Base-by-base conservation (phyloP, 192 early-diverging fungal species). In the Cetraspora pellucida region DNA sequence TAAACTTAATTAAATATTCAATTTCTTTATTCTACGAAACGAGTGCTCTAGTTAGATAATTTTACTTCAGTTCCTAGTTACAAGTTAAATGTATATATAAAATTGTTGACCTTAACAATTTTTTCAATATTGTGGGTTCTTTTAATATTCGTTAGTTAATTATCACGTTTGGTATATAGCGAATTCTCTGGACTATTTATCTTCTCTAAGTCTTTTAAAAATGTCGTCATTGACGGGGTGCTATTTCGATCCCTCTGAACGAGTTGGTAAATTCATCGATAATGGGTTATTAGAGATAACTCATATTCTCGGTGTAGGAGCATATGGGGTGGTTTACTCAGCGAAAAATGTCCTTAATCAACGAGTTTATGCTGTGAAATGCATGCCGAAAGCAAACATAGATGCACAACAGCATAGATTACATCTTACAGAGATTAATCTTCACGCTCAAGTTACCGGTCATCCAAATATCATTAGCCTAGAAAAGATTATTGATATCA, bases 261-360 rank as follows among this genome's bases (percentile, higher is more conserved):
- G 72, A 9, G 66, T 81, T 44, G 80, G 82, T 11, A 73, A 28
- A 43, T 43, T 45, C 50, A 78, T 88, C 46, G 84, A 86, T 25
- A 76, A 81, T 74, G 79, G 75, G 19, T 31, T 54, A 17, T 65
- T 87, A 3, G 80, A 86, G 16, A 78, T 88, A 3, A 71, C 82
- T 23, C 75, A 83, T 23, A 81, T 91, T 54, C 82, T 95, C 21
- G 93, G 93, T 59, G 81, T 87, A 57, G 93, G 93, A 55, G 91
- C 91, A 14, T 93, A 93, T 72, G 93, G 92, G 6, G 87, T 90
- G 0, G 93, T 95, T 47, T 93, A 92, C 74, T 80, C 89, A 55
- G 93, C 91, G 37, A 83, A 82, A 59, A 81, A 91, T 77, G 84
- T 83, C 52, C 37, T 37, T 37, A 88, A 89, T 58, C 82, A 87